Conservation (phyloP, 352 stramenopile genomes). For the Plasmopara halstedii region DNA sequence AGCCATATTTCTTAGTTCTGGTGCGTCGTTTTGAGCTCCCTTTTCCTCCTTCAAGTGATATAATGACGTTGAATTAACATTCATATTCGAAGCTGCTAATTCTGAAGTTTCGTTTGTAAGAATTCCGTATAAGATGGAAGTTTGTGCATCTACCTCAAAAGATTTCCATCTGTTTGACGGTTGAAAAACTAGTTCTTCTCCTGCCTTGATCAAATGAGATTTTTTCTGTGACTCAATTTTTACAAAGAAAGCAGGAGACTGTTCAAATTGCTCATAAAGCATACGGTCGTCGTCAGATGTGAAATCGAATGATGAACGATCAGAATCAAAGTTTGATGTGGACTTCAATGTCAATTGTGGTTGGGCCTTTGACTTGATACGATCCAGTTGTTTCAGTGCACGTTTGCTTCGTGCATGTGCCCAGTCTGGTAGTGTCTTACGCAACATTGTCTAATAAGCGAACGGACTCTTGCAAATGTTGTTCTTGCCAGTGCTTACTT, state of each 20-base stretch:
- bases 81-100: not conserved
- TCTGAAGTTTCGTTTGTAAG: constrained; percentile 29
- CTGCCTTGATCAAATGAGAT: constrained; percentile 1
- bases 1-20: constrained; percentile 1
- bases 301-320: constrained; percentile 8
- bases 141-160: constrained; percentile 40
- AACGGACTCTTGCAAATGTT: too few relatives aligned
- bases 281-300: constrained; percentile 7
- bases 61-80: not conserved
- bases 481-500: too few relatives aligned
- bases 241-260: not conserved
- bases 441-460: constrained; percentile 23
- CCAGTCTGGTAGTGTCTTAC: constrained; percentile 42
- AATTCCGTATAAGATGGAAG: constrained; percentile 39
- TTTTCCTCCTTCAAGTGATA: constrained; percentile 5
- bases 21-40: constrained; percentile 8
- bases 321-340: constrained; percentile 12
- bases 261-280: not conserved
- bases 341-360: constrained; percentile 17
- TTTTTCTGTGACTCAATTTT: constrained; percentile 13
- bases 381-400: constrained; percentile 49
- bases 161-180: constrained; percentile 30
- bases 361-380: constrained; percentile 4
- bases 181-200: constrained; percentile 27
- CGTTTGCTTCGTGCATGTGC: constrained; percentile 60